phyloP scores from a whole-genome alignment of 768 basidiomycete species.

The Psilocybe subaeruginosa region DNA sequence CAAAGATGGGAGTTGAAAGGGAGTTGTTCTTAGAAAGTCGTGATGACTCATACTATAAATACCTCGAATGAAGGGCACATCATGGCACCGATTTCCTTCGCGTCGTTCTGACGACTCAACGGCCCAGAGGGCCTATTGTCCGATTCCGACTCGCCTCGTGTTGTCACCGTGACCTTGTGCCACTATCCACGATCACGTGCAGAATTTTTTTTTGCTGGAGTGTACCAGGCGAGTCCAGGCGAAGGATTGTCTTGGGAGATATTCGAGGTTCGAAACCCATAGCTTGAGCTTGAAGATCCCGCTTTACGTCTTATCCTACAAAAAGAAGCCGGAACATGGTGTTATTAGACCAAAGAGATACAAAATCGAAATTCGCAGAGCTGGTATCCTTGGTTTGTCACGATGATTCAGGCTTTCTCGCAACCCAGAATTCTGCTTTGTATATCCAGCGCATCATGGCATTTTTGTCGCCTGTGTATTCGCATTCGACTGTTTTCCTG shows the following conservation, averaged over 20 bases:
- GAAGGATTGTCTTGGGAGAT: too few species aligned
- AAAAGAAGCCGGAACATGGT: too few species aligned
- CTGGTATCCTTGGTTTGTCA: not conserved
- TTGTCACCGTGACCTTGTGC: not conserved
- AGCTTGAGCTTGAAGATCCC: too few species aligned
- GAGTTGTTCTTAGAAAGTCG: not conserved
- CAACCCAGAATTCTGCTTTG: constrained; percentile 70
- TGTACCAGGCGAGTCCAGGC: too few species aligned
- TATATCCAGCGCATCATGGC: constrained; percentile 79
- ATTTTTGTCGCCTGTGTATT: constrained; percentile 62
- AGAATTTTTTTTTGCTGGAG: too few species aligned
- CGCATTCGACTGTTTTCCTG: constrained; percentile 55
- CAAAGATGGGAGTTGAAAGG: not conserved
- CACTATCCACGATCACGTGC: not conserved
- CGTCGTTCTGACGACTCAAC: not conserved
- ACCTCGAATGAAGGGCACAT: not conserved
- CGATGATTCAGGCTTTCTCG: constrained; percentile 24
- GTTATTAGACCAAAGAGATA: not conserved
- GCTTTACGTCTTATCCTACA: too few species aligned
- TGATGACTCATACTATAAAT: not conserved
- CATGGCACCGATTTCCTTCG: not conserved
- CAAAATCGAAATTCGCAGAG: not conserved
- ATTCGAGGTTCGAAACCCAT: too few species aligned
- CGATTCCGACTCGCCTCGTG: too few species aligned
- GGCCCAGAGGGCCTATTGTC: not conserved